Percentiles rank a stretch among this genome's conserved stretches.
phyloP scores from a whole-genome alignment of 192 early-diverging fungal species.

The Gaertneriomyces semiglobifer region DNA sequence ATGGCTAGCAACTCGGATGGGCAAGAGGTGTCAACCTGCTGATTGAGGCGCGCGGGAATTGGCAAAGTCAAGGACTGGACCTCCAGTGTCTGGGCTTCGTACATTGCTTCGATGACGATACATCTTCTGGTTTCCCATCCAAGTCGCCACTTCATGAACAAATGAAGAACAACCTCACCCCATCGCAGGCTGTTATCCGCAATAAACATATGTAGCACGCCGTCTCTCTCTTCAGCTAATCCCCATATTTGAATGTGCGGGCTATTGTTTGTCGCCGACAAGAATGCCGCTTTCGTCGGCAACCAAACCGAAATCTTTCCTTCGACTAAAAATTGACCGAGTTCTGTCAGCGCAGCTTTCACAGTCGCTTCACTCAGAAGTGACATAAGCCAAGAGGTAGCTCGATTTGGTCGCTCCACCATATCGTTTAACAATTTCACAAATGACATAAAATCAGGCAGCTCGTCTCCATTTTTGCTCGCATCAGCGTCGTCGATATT shows the following conservation, averaged over 20 bases:
- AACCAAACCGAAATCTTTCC: slow-evolving; percentile 24
- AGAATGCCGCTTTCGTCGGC: slow-evolving; percentile 27
- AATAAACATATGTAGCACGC: slow-evolving; percentile 26
- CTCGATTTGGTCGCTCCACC: slow-evolving; percentile 7
- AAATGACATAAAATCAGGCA: not conserved
- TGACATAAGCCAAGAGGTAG: slow-evolving; percentile 14
- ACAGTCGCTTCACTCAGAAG: not conserved
- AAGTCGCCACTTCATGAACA: slow-evolving; percentile 18
- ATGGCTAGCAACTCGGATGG: slow-evolving; percentile 22
- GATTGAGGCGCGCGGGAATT: slow-evolving; percentile 24
- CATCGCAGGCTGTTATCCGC: slow-evolving; percentile 26
- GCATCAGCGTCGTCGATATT: slow-evolving; percentile 24
- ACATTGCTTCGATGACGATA: slow-evolving; percentile 27
- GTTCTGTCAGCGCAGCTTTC: not conserved
- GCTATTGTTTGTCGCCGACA: slow-evolving; percentile 1
- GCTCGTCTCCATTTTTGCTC: not conserved
- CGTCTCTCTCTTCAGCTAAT: slow-evolving; percentile 16
- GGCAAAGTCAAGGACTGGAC: slow-evolving; percentile 8
- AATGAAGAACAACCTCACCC: slow-evolving; percentile 30
- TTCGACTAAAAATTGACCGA: slow-evolving; percentile 9
- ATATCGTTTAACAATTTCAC: slow-evolving; percentile 14
- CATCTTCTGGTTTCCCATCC: slow-evolving; percentile 19
- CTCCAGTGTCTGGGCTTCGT: slow-evolving; percentile 15
- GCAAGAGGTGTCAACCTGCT: slow-evolving; percentile 25
- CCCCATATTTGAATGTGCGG: slow-evolving; percentile 27